Percentiles rank a stretch among this genome's conserved stretches.
Conservation (phyloP, 192 early-diverging fungal species). For the Coemansia sp. region DNA sequence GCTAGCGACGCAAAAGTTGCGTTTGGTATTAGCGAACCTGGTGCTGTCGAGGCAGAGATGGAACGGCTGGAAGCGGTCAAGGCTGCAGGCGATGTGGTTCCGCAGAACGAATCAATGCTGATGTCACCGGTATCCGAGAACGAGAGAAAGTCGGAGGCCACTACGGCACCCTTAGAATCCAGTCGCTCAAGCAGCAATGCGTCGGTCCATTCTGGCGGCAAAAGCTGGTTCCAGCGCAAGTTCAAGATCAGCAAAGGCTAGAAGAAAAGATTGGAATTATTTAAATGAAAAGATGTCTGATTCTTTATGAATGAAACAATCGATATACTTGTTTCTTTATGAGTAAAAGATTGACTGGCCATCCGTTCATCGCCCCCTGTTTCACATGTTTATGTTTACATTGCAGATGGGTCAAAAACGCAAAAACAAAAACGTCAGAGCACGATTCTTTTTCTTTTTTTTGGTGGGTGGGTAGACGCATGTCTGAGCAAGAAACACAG, state of each 20-base stretch:
- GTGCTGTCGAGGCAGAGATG: conserved; percentile 1
- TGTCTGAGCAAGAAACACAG: background rate
- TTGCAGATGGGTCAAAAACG: too few relatives aligned
- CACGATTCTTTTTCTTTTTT: conserved; percentile 5
- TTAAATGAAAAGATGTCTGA: too few relatives aligned
- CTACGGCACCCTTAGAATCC: background rate
- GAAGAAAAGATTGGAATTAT: too few relatives aligned
- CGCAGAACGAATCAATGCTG: background rate
- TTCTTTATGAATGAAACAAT: too few relatives aligned
- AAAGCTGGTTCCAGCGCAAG: conserved; percentile 7
- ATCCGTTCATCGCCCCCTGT: too few relatives aligned
- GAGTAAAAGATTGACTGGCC: too few relatives aligned
- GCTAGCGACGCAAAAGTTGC: conserved; percentile 17
- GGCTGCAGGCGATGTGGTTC: background rate
- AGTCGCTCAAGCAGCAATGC: background rate
- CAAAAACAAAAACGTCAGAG: too few relatives aligned
- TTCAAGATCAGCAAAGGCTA: background rate
- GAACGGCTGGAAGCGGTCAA: conserved; percentile 4
- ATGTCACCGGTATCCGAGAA: background rate
- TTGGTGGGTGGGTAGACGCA: conserved; percentile 33
- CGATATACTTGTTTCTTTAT: too few relatives aligned
- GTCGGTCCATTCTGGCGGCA: background rate
- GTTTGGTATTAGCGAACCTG: background rate
- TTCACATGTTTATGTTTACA: too few relatives aligned
- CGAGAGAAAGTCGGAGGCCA: background rate